Evolutionary conservation across 192 early-diverging fungal genomes (phyloP).

Genomic region (Coemansia sp.): DNA sequence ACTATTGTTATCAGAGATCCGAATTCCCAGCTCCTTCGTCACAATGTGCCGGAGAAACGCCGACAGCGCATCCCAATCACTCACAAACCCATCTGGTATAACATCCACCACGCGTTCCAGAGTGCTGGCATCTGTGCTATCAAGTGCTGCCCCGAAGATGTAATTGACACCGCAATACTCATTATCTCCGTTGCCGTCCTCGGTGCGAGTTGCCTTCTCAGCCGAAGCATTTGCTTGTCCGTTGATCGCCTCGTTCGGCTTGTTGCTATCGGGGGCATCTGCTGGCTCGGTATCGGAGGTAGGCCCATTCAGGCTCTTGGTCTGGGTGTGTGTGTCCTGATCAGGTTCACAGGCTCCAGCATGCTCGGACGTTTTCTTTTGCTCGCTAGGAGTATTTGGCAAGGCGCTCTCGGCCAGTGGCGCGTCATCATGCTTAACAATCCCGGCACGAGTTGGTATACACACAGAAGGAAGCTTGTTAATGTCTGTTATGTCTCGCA

Average conservation of each 20-base stretch:
- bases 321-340: too few species aligned
- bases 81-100: conserved; percentile 60
- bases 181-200: conserved; percentile 1
- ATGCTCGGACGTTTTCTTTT: neutral
- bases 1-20: conserved; percentile 70
- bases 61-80: conserved; percentile 72
- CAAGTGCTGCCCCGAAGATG: conserved; percentile 46
- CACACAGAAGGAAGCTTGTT: conserved; percentile 66
- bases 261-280: neutral
- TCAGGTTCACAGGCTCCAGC: neutral
- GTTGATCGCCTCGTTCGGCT: neutral
- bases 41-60: conserved; percentile 77
- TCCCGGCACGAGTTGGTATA: conserved; percentile 43
- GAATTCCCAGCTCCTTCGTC: conserved; percentile 74
- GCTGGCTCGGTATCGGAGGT: too few species aligned
- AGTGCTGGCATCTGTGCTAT: conserved; percentile 18
- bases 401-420: neutral
- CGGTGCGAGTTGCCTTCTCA: neutral
- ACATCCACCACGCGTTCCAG: conserved; percentile 52
- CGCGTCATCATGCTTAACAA: conserved; percentile 13
- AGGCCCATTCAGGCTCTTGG: too few species aligned
- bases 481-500: conserved; percentile 73
- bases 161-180: conserved; percentile 32
- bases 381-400: neutral
- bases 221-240: neutral